Conservation (phyloP, 1,284 basidiomycete genomes). For the Flammula alnicola region DNA sequence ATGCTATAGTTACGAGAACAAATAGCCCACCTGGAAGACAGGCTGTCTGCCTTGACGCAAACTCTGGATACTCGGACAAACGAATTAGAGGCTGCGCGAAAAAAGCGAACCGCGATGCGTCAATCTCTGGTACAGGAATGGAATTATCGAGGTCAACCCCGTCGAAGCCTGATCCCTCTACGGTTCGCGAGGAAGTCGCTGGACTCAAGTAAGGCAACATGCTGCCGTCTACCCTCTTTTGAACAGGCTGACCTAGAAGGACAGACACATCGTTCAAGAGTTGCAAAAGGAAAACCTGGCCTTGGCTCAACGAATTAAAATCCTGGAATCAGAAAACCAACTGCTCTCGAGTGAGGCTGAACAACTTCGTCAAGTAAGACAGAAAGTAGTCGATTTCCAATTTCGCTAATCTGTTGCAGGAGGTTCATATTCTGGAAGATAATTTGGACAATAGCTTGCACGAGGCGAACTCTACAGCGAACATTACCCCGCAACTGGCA, state of each 20-base stretch:
- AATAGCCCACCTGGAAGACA: slow-evolving; percentile 36
- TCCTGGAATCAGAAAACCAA: slow-evolving; percentile 78
- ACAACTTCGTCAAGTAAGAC: slow-evolving; percentile 74
- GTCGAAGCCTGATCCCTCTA: slow-evolving; percentile 56
- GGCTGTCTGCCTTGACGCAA: slow-evolving; percentile 48
- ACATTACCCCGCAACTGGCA: slow-evolving; percentile 53
- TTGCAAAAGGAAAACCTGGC: slow-evolving; percentile 81
- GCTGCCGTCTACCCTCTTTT: slow-evolving; percentile 2
- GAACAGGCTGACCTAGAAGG: background rate
- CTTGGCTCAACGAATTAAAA: slow-evolving; percentile 67
- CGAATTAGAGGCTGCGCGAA: slow-evolving; percentile 65
- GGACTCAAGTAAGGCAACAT: slow-evolving; percentile 68
- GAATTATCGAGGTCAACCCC: slow-evolving; percentile 36
- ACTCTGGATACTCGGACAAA: slow-evolving; percentile 48
- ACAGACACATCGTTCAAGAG: slow-evolving; percentile 85
- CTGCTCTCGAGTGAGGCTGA: slow-evolving; percentile 75
- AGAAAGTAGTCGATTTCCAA: background rate
- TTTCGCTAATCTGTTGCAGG: slow-evolving; percentile 44
- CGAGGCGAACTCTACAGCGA: slow-evolving; percentile 36
- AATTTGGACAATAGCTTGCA: slow-evolving; percentile 68
- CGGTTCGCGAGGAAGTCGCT: slow-evolving; percentile 66
- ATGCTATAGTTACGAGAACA: slow-evolving; percentile 29
- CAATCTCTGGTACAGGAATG: slow-evolving; percentile 40
- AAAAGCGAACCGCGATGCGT: slow-evolving; percentile 49
- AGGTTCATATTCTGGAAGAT: slow-evolving; percentile 74